Conservation (phyloP, 352 stramenopile species). For the Phytopythium helicoides region DNA sequence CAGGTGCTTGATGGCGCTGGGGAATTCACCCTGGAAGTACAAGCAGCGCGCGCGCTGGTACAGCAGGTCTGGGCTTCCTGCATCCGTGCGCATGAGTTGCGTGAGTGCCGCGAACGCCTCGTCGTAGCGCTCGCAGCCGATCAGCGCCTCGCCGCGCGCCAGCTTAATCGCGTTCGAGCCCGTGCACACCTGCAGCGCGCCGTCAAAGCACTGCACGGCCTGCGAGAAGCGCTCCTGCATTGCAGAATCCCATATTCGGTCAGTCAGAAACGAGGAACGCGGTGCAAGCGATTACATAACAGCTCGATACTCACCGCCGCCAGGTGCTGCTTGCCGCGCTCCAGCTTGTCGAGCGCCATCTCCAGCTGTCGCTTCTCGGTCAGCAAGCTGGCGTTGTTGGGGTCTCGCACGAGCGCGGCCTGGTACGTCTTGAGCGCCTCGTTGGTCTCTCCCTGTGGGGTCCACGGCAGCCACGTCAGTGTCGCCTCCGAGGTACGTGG, state of each 20-base stretch:
- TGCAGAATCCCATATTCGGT: background rate
- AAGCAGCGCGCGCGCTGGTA: slow-evolving; percentile 86
- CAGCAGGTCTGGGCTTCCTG: slow-evolving; percentile 80
- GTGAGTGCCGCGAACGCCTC: slow-evolving; percentile 81
- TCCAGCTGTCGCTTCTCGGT: slow-evolving; percentile 77
- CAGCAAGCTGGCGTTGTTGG: slow-evolving; percentile 75
- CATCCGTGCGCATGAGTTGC: slow-evolving; percentile 83
- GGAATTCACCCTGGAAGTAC: slow-evolving; percentile 92
- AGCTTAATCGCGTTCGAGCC: slow-evolving; percentile 72
- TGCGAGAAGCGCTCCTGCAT: slow-evolving; percentile 60
- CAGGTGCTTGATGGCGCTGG: slow-evolving; percentile 92
- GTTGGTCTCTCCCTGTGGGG: slow-evolving; percentile 58
- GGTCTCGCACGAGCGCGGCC: slow-evolving; percentile 64
- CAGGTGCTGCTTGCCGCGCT: slow-evolving; percentile 68
- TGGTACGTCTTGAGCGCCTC: slow-evolving; percentile 77
- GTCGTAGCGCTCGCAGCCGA: slow-evolving; percentile 77
- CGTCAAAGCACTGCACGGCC: slow-evolving; percentile 70
- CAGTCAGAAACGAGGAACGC: too few relatives aligned
- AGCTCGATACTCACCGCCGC: slow-evolving; percentile 45
- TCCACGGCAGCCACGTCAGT: background rate
- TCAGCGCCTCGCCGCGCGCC: slow-evolving; percentile 66
- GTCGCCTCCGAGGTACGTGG: too few relatives aligned
- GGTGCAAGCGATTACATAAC: too few relatives aligned
- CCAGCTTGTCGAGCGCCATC: slow-evolving; percentile 78
- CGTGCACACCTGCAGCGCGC: slow-evolving; percentile 63